Evolutionary conservation across 2,329 filamentous ascomycete genomes (phyloP).

Genomic region (Stagonosporopsis tanaceti): DNA sequence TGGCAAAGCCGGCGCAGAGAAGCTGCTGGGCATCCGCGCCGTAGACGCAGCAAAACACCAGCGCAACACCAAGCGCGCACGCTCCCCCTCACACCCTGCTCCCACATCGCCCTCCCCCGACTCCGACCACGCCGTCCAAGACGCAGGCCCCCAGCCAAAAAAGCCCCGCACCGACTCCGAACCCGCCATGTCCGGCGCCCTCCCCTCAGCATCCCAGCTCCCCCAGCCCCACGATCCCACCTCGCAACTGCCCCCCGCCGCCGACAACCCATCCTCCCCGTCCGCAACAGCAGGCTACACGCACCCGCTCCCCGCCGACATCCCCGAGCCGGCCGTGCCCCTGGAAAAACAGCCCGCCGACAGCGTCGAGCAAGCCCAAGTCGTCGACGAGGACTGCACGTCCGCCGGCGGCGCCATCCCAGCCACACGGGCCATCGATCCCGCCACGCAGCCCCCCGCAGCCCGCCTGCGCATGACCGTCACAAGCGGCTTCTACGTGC

Average conservation of each 20-base stretch:
- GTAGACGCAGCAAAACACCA: slow-evolving; percentile 42
- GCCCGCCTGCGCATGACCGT: slow-evolving; percentile 88
- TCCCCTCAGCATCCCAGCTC: slow-evolving; percentile 24
- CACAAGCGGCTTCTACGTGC: slow-evolving; percentile 95
- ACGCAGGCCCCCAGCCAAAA: slow-evolving; percentile 32
- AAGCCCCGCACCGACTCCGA: slow-evolving; percentile 39
- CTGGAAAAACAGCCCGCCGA: slow-evolving; percentile 14
- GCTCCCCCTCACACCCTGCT: slow-evolving; percentile 23
- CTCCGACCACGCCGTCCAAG: slow-evolving; percentile 7
- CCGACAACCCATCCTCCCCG: background rate
- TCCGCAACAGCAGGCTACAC: background rate
- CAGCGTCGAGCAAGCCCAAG: slow-evolving; percentile 7
- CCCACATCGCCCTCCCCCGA: background rate
- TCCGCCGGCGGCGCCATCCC: background rate
- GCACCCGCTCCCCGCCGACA: slow-evolving; percentile 6
- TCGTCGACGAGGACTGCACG: slow-evolving; percentile 1
- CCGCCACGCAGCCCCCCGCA: slow-evolving; percentile 63
- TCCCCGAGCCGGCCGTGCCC: slow-evolving; percentile 13
- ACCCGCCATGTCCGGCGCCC: slow-evolving; percentile 45
- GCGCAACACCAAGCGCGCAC: slow-evolving; percentile 35
- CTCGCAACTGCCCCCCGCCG: background rate
- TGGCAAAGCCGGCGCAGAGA: slow-evolving; percentile 79
- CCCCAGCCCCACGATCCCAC: background rate
- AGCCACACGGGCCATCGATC: slow-evolving; percentile 2
- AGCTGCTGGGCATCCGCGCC: slow-evolving; percentile 59